Evolutionary conservation across 345 rosid species (phyloP), one percentile per base, ranked within the genome.

Genomic region (Trapa bicornis): DNA sequence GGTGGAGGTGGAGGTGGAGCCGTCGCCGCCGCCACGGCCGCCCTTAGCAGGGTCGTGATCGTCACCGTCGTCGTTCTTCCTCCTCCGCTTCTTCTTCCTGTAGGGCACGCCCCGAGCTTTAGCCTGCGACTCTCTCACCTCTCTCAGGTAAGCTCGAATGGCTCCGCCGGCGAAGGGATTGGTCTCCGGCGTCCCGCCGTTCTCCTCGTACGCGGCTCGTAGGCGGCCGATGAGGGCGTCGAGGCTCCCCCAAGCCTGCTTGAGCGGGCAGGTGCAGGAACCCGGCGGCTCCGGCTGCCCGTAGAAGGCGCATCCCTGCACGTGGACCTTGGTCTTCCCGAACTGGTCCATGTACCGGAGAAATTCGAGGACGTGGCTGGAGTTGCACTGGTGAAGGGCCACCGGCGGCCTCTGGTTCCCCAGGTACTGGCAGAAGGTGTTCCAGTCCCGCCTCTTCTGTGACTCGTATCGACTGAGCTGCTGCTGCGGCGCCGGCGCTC

Each of bases 211-310:
- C 37, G 97, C 97, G 10, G 95, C 97, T 67, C 97, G 76, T 22
- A 90, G 81, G 47, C 97, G 80, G 15, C 97, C 97, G 81, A 90
- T 90, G 75, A 89, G 86, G 9, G 96, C 94, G 71, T 89, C 96
- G 15, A 89, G 88, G 75, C 96, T 89, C 3, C 96, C 96, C 96
- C 96, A 89, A 33, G 96, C 96, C 75, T 89, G 96, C 54, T 80
- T 86, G 1, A 89, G 80, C 0, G 97, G 95, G 67, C 97, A 90
- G 64, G 83, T 82, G 75, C 97, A 90, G 3, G 88, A 86, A 33
- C 97, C 90, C 0, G 87, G 80, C 5, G 97, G 95, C 69, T 90
- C 97, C 0, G 88, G 87, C 61, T 87, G 90, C 33, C 97, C 97
- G 47, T 83, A 90, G 62, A 80, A 87, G 32, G 76, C 68, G 50